Evolutionary conservation across 805 yeast genomes (phyloP), one percentile per base, ranked within the genome.

Genomic region (Blastobotrys americana): DNA sequence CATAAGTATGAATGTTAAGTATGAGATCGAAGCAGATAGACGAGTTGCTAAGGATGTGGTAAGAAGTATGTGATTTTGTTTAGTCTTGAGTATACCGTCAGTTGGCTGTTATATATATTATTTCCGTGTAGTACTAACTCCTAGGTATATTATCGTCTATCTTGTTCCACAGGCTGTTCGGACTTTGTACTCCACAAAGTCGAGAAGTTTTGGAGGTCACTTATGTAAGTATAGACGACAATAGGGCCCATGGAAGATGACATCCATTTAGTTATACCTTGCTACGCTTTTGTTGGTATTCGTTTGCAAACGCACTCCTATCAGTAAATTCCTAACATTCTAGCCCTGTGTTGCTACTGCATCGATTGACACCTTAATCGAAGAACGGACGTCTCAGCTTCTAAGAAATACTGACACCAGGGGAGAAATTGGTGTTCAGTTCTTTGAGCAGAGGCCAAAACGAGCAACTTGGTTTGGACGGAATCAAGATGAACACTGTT

Each of bases 111-210:
- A n/a, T n/a, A 4, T 28, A 4, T 18, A 21, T 8, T 15, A 22
- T 13, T 13, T 4, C 4, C 5, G 17, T 21, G 5, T 5, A 3
- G 2, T n/a, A 20, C 4, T n/a, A 6, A 33, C 9, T 38, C 49
- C 53, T 47, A 69, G 85, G 83, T 1, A 62, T 82, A 21, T 59
- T 84, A 44, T 78, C 84, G 68, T 67, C 84, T 2, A 76, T 84
- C 16, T 74, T 84, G 58, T 84, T 84, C 59, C 76, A 78, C 44
- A 65, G 94, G 37, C 64, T 82, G 21, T 77, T 84, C 56, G 90
- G 89, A 0, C 71, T 80, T 1, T 67, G 82, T 15, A 60, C 64
- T 1, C 87, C 89, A 1, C 60, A 65, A 13, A 71, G 76, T 3
- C 62, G 65, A n/a, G 80, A 78, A 49, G 77, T 78, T 42, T 60